Evolutionary conservation across 768 basidiomycete species (phyloP).

Genomic region (Leccinum obscurum): DNA sequence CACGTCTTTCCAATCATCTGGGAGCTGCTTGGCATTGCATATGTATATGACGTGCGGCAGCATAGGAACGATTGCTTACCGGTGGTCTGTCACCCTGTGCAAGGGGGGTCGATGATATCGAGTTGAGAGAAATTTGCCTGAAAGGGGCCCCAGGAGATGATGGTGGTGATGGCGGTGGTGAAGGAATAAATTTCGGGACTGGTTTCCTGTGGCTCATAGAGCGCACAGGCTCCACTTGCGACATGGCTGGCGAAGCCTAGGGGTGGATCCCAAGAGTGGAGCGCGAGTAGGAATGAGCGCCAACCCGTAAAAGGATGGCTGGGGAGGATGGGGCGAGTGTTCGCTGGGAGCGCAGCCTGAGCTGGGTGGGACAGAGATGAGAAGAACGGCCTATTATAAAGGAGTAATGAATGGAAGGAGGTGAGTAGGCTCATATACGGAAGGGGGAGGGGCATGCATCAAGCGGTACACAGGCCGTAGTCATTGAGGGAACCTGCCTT

Average conservation of each 20-base stretch:
- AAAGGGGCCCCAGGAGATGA: constrained; percentile 37
- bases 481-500: constrained; percentile 34
- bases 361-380: constrained; percentile 27
- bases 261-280: constrained; percentile 6
- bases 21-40: constrained; percentile 25
- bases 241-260: constrained; percentile 22
- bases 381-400: constrained; percentile 30
- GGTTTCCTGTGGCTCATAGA: constrained; percentile 71
- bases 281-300: constrained; percentile 12
- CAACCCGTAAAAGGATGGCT: constrained; percentile 9
- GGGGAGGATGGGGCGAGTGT: constrained; percentile 16
- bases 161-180: constrained; percentile 48
- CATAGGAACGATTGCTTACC: constrained; percentile 20
- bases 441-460: constrained; percentile 27
- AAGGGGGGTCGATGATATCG: constrained; percentile 22
- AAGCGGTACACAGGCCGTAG: constrained; percentile 34
- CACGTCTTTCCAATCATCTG: constrained; percentile 37
- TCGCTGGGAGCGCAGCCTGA: constrained; percentile 21
- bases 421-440: constrained; percentile 33
- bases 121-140: constrained; percentile 33
- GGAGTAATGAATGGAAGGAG: constrained; percentile 28
- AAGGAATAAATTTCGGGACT: constrained; percentile 65
- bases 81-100: constrained; percentile 30
- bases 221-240: constrained; percentile 29
- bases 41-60: constrained; percentile 1